phyloP scores from a whole-genome alignment of 495 filamentous ascomycete genomes.

The Eremomyces bilateralis region DNA sequence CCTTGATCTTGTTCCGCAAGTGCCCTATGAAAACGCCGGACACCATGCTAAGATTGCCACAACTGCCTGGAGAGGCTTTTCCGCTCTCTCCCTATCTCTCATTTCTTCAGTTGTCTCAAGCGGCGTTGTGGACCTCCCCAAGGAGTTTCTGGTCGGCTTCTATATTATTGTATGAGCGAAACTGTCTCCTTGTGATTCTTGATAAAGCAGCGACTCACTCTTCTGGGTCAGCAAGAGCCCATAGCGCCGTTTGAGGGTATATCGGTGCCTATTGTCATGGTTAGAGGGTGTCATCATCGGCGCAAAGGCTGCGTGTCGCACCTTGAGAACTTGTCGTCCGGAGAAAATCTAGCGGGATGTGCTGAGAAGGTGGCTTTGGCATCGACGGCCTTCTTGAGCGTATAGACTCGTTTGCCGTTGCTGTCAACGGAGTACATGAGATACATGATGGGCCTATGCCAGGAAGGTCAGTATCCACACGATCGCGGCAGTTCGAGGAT shows the following conservation, averaged over 20 bases:
- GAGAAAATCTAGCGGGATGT: slow-evolving; percentile 90
- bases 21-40: no score
- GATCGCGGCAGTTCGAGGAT: no score
- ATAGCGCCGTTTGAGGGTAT: slow-evolving; percentile 83
- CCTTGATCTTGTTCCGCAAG: no score
- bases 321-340: slow-evolving; percentile 93
- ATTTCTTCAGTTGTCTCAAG: no score
- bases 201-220: slow-evolving; percentile 26
- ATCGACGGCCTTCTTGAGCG: slow-evolving; percentile 57
- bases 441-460: slow-evolving; percentile 43
- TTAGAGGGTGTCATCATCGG: slow-evolving; percentile 6
- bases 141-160: no score
- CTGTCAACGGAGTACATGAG: slow-evolving; percentile 67
- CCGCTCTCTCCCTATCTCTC: no score
- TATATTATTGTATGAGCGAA: no score
- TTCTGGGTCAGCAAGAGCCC: slow-evolving; percentile 69
- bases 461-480: background rate
- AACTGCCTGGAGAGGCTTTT: no score
- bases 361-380: slow-evolving; percentile 82
- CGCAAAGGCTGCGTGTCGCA: slow-evolving; percentile 16
- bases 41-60: no score
- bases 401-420: slow-evolving; percentile 70
- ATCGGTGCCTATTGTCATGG: slow-evolving; percentile 37
- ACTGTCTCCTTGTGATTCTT: no score
- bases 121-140: no score